Evolutionary conservation across 306 rosid genomes (phyloP), one percentile per base, ranked within the genome.

Genomic region (Parietaria judaica): DNA sequence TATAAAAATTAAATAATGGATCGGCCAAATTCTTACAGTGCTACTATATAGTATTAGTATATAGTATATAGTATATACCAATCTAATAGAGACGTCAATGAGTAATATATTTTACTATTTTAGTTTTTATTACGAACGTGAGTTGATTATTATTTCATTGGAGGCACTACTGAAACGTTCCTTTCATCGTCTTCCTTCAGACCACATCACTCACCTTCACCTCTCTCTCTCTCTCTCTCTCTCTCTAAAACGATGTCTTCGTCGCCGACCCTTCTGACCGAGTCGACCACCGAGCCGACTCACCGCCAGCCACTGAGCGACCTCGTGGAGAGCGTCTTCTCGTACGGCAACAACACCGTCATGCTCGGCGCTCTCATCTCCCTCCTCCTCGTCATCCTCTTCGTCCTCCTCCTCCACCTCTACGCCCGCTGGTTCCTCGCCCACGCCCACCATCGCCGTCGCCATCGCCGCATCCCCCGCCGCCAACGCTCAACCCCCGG

Each of bases 351-450:
- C 64, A 94, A 81, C 53, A 49, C 14, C 78, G 77, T 88, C 62
- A 80, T 88, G 91, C 84, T 94, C 14, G 97, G 85, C 0, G 99
- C 99, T 38, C 59, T 94, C 6, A 72, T 94, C 60, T 86, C 95
- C 8, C 71, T 94, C 17, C 84, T 94, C 14, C 69, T 88, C 3
- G 97, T 88, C 39, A 77, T 94, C 52, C 90, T 94, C 82, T 94
- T 94, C 72, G 99, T 94, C 55, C 79, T 94, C 13, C 74, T 94
- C 23, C 99, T 94, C 66, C 99, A 94, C 49, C 69, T 87, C 64
- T 94, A 86, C 70, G 99, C 99, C 35, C 83, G 83, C 37, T 86
- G 95, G 86, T 86, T 94, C 84, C 55, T 86, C 1, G 77, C 88
- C 38, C 96, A 76, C 3, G 68, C 90, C 39, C 86, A 69, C 2